Evolutionary conservation across 163 green algal genomes (phyloP).

Genomic region (Scenedesmus sp.): DNA sequence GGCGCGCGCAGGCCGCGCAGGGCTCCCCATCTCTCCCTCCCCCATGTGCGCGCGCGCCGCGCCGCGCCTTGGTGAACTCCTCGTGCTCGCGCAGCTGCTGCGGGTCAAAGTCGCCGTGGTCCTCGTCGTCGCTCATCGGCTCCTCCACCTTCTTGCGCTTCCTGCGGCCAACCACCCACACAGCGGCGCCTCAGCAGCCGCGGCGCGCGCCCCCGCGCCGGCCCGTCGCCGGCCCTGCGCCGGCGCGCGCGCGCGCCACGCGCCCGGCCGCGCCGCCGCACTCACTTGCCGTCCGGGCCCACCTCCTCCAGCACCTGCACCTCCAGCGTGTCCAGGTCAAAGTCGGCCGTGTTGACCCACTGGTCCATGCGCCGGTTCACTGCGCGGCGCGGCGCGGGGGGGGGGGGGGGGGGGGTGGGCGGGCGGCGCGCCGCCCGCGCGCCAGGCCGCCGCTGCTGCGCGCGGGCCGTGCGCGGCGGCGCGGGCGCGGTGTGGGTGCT

Average conservation of each 20-base stretch:
- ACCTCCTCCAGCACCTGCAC: constrained; percentile 67
- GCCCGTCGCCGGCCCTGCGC: too few species aligned
- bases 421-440: too few species aligned
- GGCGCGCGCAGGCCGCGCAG: neutral
- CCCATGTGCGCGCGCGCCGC: neutral
- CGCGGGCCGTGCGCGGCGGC: neutral
- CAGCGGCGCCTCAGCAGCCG: too few species aligned
- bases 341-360: constrained; percentile 83
- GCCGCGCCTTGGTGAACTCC: constrained; percentile 96
- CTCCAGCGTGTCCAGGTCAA: constrained; percentile 83
- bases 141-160: constrained; percentile 76
- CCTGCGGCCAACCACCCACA: neutral
- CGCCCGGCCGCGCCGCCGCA: too few species aligned
- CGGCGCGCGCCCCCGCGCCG: too few species aligned
- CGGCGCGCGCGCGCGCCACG: too few species aligned
- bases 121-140: constrained; percentile 63
- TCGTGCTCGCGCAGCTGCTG: constrained; percentile 94
- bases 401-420: too few species aligned
- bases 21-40: neutral
- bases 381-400: constrained; percentile 45
- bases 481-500: constrained; percentile 21
- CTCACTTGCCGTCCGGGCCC: constrained; percentile 48
- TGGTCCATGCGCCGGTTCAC: constrained; percentile 97
- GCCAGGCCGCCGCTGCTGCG: neutral
- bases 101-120: constrained; percentile 93